phyloP scores from a whole-genome alignment of 345 rosid species.

The Psidium friedrichsthalianum region DNA sequence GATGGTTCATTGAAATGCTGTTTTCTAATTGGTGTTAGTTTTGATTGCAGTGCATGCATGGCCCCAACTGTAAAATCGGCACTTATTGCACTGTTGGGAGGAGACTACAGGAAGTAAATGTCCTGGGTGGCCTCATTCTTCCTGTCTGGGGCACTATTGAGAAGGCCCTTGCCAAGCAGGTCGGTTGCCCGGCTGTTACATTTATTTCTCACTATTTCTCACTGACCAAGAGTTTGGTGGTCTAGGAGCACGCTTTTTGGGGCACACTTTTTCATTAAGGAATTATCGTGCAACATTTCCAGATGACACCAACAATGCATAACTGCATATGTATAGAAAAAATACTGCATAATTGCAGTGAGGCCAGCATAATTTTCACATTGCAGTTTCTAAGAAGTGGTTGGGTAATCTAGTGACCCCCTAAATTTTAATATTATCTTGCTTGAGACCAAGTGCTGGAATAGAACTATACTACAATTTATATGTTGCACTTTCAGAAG shows the following conservation, averaged over 20 bases:
- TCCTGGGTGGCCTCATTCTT: slow-evolving; percentile 94
- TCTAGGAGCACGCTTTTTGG: not conserved
- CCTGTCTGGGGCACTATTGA: slow-evolving; percentile 98
- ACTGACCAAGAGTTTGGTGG: not conserved
- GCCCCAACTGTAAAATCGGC: slow-evolving; percentile 85
- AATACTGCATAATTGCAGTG: not conserved
- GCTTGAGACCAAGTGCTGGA: not conserved
- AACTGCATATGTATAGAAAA: not conserved
- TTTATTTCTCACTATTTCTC: not conserved
- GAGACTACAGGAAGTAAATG: slow-evolving; percentile 85
- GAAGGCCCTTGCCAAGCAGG: slow-evolving; percentile 96
- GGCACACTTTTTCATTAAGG: not conserved
- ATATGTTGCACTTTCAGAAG: not conserved
- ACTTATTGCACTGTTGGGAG: slow-evolving; percentile 93
- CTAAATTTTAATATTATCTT: not conserved
- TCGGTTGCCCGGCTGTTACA: slow-evolving; percentile 1
- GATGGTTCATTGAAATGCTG: not conserved
- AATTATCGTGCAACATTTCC: not conserved
- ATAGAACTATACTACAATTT: not conserved
- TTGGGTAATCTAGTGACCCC: not conserved
- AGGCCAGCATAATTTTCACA: not conserved
- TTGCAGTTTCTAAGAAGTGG: not conserved
- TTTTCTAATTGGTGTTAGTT: not conserved
- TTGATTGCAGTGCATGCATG: slow-evolving; percentile 89
- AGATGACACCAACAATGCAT: not conserved